Conservation (phyloP, 805 yeast genomes). For the Pichia kluyveri region DNA sequence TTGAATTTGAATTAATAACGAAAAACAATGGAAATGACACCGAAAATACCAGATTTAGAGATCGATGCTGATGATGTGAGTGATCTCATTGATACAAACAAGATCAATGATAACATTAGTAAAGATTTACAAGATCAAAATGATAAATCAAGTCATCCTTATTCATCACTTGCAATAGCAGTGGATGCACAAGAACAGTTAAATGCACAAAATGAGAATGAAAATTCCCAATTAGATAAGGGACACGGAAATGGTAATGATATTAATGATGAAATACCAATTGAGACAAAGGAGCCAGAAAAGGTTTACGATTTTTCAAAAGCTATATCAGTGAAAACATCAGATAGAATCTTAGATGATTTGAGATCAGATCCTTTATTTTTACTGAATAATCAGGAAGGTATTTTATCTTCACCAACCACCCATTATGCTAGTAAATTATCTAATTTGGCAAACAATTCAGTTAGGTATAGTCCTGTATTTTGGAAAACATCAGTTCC, state of each 20-base stretch:
- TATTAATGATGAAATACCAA: not conserved
- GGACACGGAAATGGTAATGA: not conserved
- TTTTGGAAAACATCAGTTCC: slow-evolving; percentile 10
- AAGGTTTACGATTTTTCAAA: slow-evolving; percentile 15
- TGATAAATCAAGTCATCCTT: not conserved
- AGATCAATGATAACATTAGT: not conserved
- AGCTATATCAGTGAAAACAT: slow-evolving; percentile 43
- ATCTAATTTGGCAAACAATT: not conserved
- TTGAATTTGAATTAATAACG: too few species aligned
- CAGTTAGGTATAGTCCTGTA: slow-evolving; percentile 10
- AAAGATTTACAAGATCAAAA: not conserved
- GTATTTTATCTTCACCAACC: slow-evolving; percentile 22
- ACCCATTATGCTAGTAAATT: slow-evolving; percentile 27
- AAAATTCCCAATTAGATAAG: not conserved
- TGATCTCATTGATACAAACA: not conserved
- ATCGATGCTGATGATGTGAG: not conserved
- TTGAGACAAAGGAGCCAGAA: not conserved
- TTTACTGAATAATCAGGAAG: slow-evolving; percentile 17
- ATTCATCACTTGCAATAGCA: not conserved
- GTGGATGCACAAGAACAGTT: not conserved
- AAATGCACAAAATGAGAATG: not conserved
- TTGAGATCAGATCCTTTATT: slow-evolving; percentile 36
- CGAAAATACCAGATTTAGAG: not conserved
- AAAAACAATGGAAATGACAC: not conserved
- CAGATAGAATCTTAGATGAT: slow-evolving; percentile 62